A percentile compares a stretch with the other conserved stretches of the same genome.
Evolutionary conservation across 2,329 filamentous ascomycete species (phyloP).

Genomic region (Neopestalotiopsis clavispora): DNA sequence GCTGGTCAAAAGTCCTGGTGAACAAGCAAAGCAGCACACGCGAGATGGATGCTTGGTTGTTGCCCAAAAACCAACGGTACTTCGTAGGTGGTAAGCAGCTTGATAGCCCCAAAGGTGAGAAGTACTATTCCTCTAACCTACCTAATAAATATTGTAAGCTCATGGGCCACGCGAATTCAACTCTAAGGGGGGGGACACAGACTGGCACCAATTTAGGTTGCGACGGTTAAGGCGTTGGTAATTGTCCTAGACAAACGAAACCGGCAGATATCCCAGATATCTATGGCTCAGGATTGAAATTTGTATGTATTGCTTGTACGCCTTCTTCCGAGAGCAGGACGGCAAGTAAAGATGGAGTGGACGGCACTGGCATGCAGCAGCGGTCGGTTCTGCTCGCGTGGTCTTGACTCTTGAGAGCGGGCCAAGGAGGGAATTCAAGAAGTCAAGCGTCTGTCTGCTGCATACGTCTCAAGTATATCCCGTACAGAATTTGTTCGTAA

Average conservation of each 20-base stretch:
- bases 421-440: not conserved
- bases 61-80: not conserved
- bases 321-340: not conserved
- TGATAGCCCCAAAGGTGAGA: not conserved
- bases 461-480: not conserved
- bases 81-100: no score
- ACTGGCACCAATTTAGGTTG: not conserved
- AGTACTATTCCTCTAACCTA: not conserved
- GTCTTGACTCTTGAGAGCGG: not conserved
- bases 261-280: not conserved
- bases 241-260: not conserved
- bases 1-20: not conserved
- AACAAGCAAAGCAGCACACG: not conserved
- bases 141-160: not conserved
- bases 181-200: constrained; percentile 10
- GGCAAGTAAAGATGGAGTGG: not conserved
- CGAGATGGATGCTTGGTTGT: not conserved
- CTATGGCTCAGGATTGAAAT: not conserved
- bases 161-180: not conserved
- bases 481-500: not conserved
- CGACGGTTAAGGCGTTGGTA: constrained; percentile 2
- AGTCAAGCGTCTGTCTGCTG: not conserved
- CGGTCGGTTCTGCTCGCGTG: not conserved
- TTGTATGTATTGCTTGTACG: not conserved
- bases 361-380: not conserved